These are phyloP conservation scores for Fusarium kyushuense DNA, from an alignment of 2,329 filamentous ascomycete species.

Conservation along the genomic window DNA sequence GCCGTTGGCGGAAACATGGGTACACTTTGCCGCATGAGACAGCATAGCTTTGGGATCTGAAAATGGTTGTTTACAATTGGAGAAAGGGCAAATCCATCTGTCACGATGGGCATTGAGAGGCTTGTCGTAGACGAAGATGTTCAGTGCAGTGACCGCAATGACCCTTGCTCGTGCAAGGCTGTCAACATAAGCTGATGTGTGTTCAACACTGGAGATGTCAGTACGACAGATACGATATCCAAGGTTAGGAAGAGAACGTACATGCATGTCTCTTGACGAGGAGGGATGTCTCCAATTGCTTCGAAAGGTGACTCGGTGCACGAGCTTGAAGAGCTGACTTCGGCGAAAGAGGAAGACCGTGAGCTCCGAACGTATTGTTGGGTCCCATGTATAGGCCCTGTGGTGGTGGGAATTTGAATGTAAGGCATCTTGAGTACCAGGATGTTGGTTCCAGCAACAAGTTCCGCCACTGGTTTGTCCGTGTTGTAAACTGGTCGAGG, in stretches of 20 bases:
- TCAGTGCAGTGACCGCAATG: background rate
- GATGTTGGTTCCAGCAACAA: too few species aligned
- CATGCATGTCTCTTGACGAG: background rate
- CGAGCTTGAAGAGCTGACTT: accelerated
- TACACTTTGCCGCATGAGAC: background rate
- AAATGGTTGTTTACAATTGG: background rate
- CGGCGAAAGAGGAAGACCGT: too few species aligned
- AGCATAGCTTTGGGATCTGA: background rate
- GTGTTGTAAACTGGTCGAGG: accelerated
- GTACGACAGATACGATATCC: accelerated
- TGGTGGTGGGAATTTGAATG: accelerated
- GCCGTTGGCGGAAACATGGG: background rate
- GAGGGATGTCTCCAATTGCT: background rate
- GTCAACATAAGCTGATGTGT: accelerated
- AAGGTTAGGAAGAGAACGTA: background rate
- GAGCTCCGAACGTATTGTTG: accelerated
- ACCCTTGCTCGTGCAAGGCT: accelerated
- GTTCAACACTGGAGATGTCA: background rate
- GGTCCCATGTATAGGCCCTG: accelerated
- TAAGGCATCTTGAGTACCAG: background rate
- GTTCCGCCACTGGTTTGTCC: accelerated
- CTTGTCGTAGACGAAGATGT: background rate
- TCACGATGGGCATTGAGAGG: background rate
- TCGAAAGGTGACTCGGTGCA: background rate
- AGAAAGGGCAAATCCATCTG: background rate